Conservation (phyloP, 495 filamentous ascomycete genomes). For the Penicillium steckii region DNA sequence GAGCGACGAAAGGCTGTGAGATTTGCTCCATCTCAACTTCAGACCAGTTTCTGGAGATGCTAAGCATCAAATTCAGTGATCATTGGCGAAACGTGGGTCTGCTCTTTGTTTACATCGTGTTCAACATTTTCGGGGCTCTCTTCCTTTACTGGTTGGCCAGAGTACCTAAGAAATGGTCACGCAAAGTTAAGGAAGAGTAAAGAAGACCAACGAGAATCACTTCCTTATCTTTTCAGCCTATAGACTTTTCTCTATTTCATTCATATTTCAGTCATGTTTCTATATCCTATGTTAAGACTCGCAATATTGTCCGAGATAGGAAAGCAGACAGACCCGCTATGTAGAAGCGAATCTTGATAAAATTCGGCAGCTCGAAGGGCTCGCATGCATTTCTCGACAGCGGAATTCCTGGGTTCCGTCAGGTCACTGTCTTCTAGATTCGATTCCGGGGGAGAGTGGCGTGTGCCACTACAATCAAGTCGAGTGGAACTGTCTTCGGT, state of each 20-base stretch:
- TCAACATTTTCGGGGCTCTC: conserved; percentile 73
- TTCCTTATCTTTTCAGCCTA: too few species aligned
- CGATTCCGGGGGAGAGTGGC: too few species aligned
- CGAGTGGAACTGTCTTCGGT: background rate
- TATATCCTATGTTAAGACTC: too few species aligned
- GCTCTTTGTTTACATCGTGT: conserved; percentile 68
- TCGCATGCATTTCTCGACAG: background rate
- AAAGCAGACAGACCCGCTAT: background rate
- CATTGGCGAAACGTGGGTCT: conserved; percentile 73
- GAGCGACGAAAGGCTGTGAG: conserved; percentile 52
- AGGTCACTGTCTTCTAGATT: too few species aligned
- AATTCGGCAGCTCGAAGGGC: background rate
- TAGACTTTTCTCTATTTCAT: too few species aligned
- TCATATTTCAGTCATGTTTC: too few species aligned
- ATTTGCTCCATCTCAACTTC: conserved; percentile 61
- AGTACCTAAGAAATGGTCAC: conserved; percentile 65
- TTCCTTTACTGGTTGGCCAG: conserved; percentile 76
- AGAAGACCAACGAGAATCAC: background rate
- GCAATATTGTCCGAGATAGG: conserved; percentile 1
- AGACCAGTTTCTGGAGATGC: conserved; percentile 56
- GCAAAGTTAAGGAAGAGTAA: conserved; percentile 40
- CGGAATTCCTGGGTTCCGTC: too few species aligned
- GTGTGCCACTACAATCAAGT: too few species aligned
- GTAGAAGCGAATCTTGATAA: background rate
- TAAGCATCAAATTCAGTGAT: conserved; percentile 52